Evolutionary conservation across 106 monocot genomes (phyloP).

Genomic region (Narthecium ossifragum): DNA sequence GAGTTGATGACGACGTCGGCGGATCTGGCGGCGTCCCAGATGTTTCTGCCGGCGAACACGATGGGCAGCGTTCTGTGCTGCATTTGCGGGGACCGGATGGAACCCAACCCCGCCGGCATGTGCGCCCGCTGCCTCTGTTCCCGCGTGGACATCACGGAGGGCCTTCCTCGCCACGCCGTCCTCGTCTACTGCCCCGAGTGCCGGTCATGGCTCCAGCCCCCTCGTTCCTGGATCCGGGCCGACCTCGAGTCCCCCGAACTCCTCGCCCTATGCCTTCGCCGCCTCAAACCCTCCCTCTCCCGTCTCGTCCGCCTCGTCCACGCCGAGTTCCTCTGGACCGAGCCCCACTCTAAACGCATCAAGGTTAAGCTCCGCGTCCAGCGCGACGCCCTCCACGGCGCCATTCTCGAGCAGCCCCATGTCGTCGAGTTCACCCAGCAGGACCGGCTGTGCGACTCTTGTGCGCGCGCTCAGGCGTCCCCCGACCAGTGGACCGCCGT

Average conservation of each 20-base stretch:
- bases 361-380: slow-evolving; percentile 64
- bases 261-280: slow-evolving; percentile 41
- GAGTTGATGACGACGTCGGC: too few relatives aligned
- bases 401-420: slow-evolving; percentile 71
- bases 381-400: slow-evolving; percentile 54
- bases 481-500: slow-evolving; percentile 93
- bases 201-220: slow-evolving; percentile 42
- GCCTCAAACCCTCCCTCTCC: slow-evolving; percentile 17
- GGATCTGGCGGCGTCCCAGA: too few relatives aligned
- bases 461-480: slow-evolving; percentile 60
- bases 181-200: slow-evolving; percentile 61
- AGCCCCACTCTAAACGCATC: slow-evolving; percentile 92
- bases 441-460: slow-evolving; percentile 73
- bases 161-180: slow-evolving; percentile 39
- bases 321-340: slow-evolving; percentile 82
- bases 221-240: slow-evolving; percentile 45
- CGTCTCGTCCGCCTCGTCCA: slow-evolving; percentile 28
- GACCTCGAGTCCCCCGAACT: slow-evolving; percentile 52
- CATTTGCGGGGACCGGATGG: too few relatives aligned
- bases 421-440: slow-evolving; percentile 61
- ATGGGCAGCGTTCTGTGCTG: too few relatives aligned
- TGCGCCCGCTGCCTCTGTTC: too few relatives aligned
- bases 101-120: too few relatives aligned
- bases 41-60: too few relatives aligned
- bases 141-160: too few relatives aligned